Base-by-base conservation (phyloP, 257 asterid species). In the Penstemon newberryi region DNA sequence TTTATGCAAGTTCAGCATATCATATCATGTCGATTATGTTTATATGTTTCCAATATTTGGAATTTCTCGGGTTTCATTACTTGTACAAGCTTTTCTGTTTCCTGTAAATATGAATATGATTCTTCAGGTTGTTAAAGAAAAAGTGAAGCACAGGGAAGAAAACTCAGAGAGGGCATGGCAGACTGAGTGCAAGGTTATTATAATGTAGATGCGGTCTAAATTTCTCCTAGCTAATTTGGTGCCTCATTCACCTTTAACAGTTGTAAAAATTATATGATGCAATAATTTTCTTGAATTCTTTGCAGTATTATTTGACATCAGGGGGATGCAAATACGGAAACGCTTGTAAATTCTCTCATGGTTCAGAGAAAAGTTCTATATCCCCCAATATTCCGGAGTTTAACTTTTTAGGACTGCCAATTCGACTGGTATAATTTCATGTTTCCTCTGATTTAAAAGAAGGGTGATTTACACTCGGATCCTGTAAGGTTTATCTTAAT, bases 261-360 rank as follows among this genome's bases (percentile, higher is more conserved):
- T 58, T 33, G 63, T 36, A 55, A 36, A 62, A 56, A 43, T 63
- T 69, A 69, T 68, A 71, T 64, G 54, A 67, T 72, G 56, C 75
- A 65, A 46, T 62, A 15, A 4, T 40, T 11, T 68, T 65, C 58
- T 65, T 63, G 58, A 66, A 51, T 63, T 73, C 10, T 54, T 61
- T 87, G 85, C 91, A 91, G 97, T 91, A 85, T 78, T 87, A 81
- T 82, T 63, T 84, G 75, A 79, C 89, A 8, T 56, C 87, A 13
- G 94, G 80, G 15, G 98, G 96, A 43, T 91, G 98, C 90, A 87
- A 75, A 73, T 81, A 84, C 75, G 96, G 96, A 47, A 73, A 73
- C 43, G 73, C 78, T 70, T 89, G 98, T 70, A 89, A 75, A 81
- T 91, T 64, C 67, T 77, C 75, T 74, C 98, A 91, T 72, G 84